Evolutionary conservation across 495 filamentous ascomycete genomes (phyloP).

Genomic region (Choiromyces venosus): DNA sequence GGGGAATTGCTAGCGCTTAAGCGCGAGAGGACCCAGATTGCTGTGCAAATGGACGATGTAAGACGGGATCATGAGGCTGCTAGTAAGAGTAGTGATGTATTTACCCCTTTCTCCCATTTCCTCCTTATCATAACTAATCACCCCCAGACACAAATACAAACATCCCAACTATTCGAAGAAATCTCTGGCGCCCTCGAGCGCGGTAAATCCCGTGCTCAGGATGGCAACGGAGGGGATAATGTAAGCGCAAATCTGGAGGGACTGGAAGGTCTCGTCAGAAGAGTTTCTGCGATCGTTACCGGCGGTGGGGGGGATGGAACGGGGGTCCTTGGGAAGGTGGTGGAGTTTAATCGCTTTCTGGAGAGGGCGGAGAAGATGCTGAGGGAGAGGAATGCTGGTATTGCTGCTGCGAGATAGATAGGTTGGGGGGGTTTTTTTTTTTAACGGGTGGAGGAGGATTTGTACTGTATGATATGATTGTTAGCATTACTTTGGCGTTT

Average conservation of each 20-base stretch:
- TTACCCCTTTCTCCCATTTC: background rate
- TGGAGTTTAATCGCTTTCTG: conserved; percentile 37
- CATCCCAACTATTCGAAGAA: conserved; percentile 35
- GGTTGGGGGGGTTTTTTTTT: background rate
- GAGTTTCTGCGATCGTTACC: conserved; percentile 26
- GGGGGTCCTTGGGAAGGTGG: conserved; percentile 28
- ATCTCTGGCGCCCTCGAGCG: conserved; percentile 32
- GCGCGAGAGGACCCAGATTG: conserved; percentile 21
- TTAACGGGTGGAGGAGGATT: background rate
- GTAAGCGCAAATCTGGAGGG: conserved; percentile 13
- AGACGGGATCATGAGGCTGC: conserved; percentile 27
- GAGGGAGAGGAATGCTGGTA: conserved; percentile 16
- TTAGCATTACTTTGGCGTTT: background rate
- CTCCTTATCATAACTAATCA: background rate
- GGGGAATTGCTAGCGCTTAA: conserved; percentile 27
- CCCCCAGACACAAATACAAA: conserved; percentile 23
- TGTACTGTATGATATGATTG: background rate
- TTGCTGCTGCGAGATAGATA: background rate
- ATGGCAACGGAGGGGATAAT: background rate
- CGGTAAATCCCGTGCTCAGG: conserved; percentile 17
- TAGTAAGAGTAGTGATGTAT: conserved; percentile 29
- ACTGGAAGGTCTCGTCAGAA: conserved; percentile 25
- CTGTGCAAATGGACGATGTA: conserved; percentile 38
- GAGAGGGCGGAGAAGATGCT: conserved; percentile 30
- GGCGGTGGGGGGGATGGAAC: conserved; percentile 29